Evolutionary conservation across 345 rosid species (phyloP).

Genomic region (Microthlaspi erraticum): DNA sequence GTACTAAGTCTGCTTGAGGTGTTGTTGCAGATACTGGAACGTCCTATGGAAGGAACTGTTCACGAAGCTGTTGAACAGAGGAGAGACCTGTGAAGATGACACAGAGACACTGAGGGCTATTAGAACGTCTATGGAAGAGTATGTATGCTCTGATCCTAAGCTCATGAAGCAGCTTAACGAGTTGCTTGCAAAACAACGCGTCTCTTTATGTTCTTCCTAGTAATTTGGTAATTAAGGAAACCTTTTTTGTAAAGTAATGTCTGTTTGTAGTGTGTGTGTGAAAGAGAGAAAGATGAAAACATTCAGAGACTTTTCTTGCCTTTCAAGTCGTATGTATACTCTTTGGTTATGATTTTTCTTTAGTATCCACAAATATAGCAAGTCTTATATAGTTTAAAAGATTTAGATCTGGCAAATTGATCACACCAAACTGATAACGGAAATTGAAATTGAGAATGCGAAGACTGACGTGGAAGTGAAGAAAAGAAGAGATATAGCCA

Average conservation of each 20-base stretch:
- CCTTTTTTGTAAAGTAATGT: constrained; percentile 26
- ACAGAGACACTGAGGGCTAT: constrained; percentile 54
- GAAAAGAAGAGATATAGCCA: no score
- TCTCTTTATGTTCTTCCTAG: constrained; percentile 67
- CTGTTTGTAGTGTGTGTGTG: constrained; percentile 13
- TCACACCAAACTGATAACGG: no score
- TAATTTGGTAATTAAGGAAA: not conserved
- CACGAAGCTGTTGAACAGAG: constrained; percentile 64
- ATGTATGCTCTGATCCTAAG: constrained; percentile 58
- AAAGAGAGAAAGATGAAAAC: constrained; percentile 8
- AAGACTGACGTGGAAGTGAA: no score
- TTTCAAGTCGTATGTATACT: not conserved
- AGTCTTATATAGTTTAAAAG: no score
- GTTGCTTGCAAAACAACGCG: constrained; percentile 69
- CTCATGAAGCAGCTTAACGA: constrained; percentile 75
- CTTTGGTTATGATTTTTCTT: no score
- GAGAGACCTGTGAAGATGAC: constrained; percentile 47
- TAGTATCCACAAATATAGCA: no score
- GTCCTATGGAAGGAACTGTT: constrained; percentile 79
- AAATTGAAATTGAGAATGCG: no score
- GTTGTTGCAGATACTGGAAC: constrained; percentile 77
- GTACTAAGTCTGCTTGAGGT: not conserved
- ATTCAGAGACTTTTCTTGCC: constrained; percentile 3
- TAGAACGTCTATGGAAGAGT: constrained; percentile 66
- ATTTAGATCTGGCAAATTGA: no score